A percentile compares a stretch with the other conserved stretches of the same genome.
These are phyloP conservation scores for Alloteropsis semialata DNA, from an alignment of 176 grass and related monocot genomes.

Conservation along the genomic window DNA sequence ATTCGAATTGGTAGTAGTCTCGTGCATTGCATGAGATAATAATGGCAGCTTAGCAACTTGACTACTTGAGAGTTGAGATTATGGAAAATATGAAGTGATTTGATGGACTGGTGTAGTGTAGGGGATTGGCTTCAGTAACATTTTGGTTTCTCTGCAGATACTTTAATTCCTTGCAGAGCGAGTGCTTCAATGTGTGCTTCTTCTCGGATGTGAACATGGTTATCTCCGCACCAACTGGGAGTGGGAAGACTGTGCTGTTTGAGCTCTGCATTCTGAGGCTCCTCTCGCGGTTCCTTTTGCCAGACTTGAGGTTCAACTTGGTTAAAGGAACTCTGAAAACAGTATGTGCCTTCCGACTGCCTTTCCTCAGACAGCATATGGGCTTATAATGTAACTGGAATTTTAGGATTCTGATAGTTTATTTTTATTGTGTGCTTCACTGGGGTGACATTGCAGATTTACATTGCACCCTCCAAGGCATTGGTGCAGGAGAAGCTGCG, in stretches of 20 bases:
- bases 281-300: constrained; percentile 76
- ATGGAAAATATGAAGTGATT: neutral
- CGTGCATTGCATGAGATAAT: neutral
- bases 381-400: neutral
- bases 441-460: constrained; percentile 51
- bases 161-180: constrained; percentile 96
- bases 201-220: constrained; percentile 90
- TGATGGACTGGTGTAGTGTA: neutral
- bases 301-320: constrained; percentile 69
- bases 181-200: constrained; percentile 78
- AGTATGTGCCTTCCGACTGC: constrained; percentile 44
- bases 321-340: constrained; percentile 83
- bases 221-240: constrained; percentile 93
- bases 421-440: constrained; percentile 14
- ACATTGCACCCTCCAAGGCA: constrained; percentile 90
- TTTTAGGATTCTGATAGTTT: neutral
- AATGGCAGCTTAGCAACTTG: neutral
- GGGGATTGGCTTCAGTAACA: neutral
- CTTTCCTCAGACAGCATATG: constrained; percentile 5
- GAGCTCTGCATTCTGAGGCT: constrained; percentile 92
- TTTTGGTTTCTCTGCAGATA: constrained; percentile 52
- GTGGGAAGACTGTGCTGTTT: constrained; percentile 91
- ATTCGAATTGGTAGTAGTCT: neutral
- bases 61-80: neutral
- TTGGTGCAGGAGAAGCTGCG: constrained; percentile 93